Percentiles rank a stretch among this genome's conserved stretches.
These are phyloP conservation scores for Termitomyces sp. DNA, from an alignment of 768 basidiomycete genomes.

Conservation along the genomic window DNA sequence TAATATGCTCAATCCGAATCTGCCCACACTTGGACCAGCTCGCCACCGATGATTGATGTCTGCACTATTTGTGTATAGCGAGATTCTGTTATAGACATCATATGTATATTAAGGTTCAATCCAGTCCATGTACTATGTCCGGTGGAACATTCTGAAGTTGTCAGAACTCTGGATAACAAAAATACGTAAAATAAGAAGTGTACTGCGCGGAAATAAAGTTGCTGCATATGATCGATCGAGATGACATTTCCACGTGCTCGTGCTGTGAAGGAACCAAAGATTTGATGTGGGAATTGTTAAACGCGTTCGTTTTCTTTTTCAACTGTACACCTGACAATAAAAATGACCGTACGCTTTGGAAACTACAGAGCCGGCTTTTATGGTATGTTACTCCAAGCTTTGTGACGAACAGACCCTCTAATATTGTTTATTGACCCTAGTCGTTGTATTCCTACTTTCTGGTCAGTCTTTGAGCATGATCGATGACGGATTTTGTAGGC, in stretches of 20 bases:
- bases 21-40: slow-evolving; percentile 15
- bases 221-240: neutral
- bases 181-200: neutral
- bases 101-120: slow-evolving; percentile 5
- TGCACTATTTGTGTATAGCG: neutral
- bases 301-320: neutral
- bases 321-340: slow-evolving; percentile 8
- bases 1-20: slow-evolving; percentile 38
- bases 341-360: slow-evolving; percentile 60
- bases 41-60: slow-evolving; percentile 18
- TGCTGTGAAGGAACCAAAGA: neutral
- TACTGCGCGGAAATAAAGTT: neutral
- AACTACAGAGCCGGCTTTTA: slow-evolving; percentile 51
- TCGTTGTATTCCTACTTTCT: slow-evolving; percentile 38
- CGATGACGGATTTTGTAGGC: neutral
- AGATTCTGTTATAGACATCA: neutral
- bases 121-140: neutral
- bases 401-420: neutral
- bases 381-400: slow-evolving; percentile 26
- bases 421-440: slow-evolving; percentile 19
- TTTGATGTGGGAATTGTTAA: neutral
- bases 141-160: neutral
- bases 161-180: neutral
- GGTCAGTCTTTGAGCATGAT: slow-evolving; percentile 22
- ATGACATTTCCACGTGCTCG: slow-evolving; percentile 1